phyloP scores from a whole-genome alignment of 257 asterid genomes.

The Solanum paucissectum region DNA sequence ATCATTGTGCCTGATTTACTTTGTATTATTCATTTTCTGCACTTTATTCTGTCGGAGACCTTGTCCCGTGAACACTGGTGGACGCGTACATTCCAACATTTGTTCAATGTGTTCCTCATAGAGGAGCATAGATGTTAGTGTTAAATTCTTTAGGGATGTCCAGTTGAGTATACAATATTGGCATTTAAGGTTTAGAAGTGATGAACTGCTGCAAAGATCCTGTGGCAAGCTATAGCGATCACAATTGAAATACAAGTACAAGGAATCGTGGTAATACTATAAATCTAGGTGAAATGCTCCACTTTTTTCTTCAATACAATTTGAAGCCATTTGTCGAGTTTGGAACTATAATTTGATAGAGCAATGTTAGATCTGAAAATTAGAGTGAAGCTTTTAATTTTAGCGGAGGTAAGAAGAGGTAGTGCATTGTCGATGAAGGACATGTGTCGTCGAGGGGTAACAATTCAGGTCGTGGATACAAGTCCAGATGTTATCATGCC shows the following conservation, averaged over 20 bases:
- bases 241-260: background rate
- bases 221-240: background rate
- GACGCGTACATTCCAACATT: too few relatives aligned
- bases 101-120: background rate
- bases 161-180: background rate
- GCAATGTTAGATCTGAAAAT: too few relatives aligned
- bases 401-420: background rate
- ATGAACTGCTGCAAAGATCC: background rate
- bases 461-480: background rate
- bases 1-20: too few relatives aligned
- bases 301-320: background rate
- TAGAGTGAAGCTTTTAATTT: background rate
- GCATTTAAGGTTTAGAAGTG: background rate
- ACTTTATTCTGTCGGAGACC: too few relatives aligned
- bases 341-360: background rate
- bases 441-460: background rate
- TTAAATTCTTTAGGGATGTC: background rate
- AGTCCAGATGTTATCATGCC: background rate
- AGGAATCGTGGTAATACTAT: background rate
- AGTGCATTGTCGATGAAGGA: background rate
- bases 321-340: background rate
- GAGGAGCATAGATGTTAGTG: background rate
- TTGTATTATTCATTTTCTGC: too few relatives aligned
- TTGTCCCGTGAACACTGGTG: too few relatives aligned
- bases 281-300: background rate